Conservation (phyloP, 2,329 filamentous ascomycete genomes). For the Colletotrichum lupini region DNA sequence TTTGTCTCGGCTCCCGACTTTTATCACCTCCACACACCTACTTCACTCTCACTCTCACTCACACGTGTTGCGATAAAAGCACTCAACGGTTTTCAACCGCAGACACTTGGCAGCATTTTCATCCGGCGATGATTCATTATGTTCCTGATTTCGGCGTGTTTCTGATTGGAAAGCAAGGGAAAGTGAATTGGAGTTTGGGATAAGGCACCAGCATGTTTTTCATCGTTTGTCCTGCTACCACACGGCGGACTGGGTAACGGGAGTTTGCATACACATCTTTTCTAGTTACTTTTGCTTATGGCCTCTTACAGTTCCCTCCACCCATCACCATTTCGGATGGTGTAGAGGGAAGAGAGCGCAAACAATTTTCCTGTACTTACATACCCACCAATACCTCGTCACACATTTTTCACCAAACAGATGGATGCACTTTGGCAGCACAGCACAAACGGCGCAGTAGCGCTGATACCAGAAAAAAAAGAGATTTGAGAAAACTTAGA, state of each 20-base stretch:
- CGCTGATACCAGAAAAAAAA: background rate
- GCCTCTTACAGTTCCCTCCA: no score
- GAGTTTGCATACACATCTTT: background rate
- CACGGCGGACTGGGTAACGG: background rate
- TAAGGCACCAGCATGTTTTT: background rate
- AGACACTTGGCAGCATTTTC: background rate
- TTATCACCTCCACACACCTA: background rate
- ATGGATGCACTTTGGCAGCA: background rate
- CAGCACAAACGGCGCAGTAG: background rate
- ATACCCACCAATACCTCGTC: background rate
- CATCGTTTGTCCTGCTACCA: background rate
- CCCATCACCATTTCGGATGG: no score
- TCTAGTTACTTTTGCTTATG: no score
- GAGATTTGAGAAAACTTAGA: background rate
- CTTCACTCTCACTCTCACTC: background rate
- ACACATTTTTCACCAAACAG: background rate
- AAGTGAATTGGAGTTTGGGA: background rate
- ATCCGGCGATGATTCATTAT: background rate
- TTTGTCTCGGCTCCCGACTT: conserved; percentile 1
- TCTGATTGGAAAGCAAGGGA: background rate
- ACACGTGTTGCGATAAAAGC: background rate
- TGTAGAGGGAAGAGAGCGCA: background rate
- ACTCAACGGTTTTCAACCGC: background rate
- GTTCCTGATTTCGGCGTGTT: background rate
- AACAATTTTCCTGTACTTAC: background rate